phyloP scores from a whole-genome alignment of 768 basidiomycete species.

The Lactifluus echinatus region DNA sequence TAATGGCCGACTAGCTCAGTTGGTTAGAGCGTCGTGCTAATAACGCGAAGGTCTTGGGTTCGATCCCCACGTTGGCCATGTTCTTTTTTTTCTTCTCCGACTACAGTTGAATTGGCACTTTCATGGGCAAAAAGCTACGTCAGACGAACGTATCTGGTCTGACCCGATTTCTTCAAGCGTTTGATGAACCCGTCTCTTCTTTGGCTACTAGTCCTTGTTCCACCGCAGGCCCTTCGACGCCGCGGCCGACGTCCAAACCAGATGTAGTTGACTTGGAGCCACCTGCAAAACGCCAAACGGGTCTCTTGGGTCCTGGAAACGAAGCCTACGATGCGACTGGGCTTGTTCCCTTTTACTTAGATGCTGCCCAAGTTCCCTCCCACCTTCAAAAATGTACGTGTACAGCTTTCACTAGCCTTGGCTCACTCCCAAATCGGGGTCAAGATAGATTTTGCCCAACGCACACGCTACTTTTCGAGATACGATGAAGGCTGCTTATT shows the following conservation, averaged over 20 bases:
- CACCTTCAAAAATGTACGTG: constrained; percentile 77
- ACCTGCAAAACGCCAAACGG: not conserved
- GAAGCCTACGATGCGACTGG: constrained; percentile 48
- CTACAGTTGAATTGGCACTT: not conserved
- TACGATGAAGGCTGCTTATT: constrained; percentile 79
- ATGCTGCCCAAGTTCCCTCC: constrained; percentile 59
- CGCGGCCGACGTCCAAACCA: not conserved
- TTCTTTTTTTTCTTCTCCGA: not conserved
- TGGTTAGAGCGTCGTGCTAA: constrained; percentile 93
- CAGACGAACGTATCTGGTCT: constrained; percentile 14
- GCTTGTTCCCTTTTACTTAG: constrained; percentile 63
- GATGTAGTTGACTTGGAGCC: not conserved
- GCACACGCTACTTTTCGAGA: constrained; percentile 70
- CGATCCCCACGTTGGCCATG: constrained; percentile 23
- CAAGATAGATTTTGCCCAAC: constrained; percentile 71
- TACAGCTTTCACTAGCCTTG: not conserved
- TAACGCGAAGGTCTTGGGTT: constrained; percentile 31
- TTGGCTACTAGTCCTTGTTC: not conserved
- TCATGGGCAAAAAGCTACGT: constrained; percentile 14
- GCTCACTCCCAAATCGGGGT: not conserved
- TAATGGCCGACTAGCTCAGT: constrained; percentile 57
- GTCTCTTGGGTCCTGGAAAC: constrained; percentile 15
- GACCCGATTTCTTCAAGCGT: not conserved
- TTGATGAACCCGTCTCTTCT: not conserved
- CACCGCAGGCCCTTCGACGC: not conserved